Conservation (phyloP, 2,329 filamentous ascomycete species). For the Fusarium domesticum region DNA sequence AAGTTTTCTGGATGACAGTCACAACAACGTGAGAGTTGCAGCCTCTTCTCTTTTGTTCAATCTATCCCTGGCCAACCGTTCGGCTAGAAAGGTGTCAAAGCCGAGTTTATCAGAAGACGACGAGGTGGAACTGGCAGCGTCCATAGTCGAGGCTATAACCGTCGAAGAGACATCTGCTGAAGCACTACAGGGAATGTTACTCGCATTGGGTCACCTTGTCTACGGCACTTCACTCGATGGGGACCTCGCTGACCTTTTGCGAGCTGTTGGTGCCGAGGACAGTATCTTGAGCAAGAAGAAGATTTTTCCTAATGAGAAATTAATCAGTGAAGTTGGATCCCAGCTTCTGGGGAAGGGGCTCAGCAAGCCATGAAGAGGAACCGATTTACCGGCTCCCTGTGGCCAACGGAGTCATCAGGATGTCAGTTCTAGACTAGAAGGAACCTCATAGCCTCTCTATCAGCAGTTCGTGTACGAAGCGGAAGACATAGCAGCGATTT, state of each 20-base stretch:
- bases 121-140: conserved; percentile 78
- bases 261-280: conserved; percentile 69
- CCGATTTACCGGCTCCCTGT: too few species aligned
- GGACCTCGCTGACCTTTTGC: conserved; percentile 75
- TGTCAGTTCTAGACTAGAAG: too few species aligned
- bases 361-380: conserved; percentile 28
- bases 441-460: too few species aligned
- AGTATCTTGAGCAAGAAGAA: conserved; percentile 59
- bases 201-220: conserved; percentile 71
- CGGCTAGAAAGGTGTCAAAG: conserved; percentile 54
- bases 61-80: conserved; percentile 67
- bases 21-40: conserved; percentile 73
- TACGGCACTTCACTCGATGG: conserved; percentile 69
- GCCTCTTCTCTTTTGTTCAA: conserved; percentile 85
- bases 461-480: too few species aligned
- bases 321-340: conserved; percentile 54
- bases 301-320: conserved; percentile 53
- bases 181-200: conserved; percentile 71
- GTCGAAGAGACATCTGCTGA: conserved; percentile 63
- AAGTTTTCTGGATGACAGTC: conserved; percentile 73
- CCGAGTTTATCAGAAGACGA: conserved; percentile 64
- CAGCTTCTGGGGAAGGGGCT: conserved; percentile 53
- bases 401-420: too few species aligned
- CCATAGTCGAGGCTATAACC: conserved; percentile 69
- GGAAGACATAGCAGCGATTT: too few species aligned